Evolutionary conservation across 2,329 filamentous ascomycete genomes (phyloP), one percentile per base, ranked within the genome.

Genomic region (Fusarium falciforme): DNA sequence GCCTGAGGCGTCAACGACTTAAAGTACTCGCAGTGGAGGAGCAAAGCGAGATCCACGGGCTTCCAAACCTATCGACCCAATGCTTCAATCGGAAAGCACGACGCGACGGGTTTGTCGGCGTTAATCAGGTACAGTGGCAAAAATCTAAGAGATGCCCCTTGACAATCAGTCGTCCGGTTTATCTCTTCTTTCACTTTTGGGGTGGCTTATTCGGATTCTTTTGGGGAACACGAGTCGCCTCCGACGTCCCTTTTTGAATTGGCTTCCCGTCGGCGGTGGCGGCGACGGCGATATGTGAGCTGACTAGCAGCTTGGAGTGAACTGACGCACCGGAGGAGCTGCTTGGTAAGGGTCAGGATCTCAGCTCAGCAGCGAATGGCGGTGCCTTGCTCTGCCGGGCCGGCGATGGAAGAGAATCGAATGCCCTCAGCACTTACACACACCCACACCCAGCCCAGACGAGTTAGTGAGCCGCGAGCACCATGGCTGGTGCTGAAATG

Each of bases 341-440:
- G 76, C 76, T 78, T 78, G 76, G 74, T 78, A 74, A 78, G 63
- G 67, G 61, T 66, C 57, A 65, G 61, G 62, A 54, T 31, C 22
- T 22, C 52, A 29, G 31, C 20, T 27, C 20, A 38, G 58, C 55
- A 58, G 40, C 76, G 76, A 78, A 78, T 78, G 29, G 29, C 29
- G 29, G 29, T 31, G 29, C 29, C 29, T 31, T 31, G 29, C 29
- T 31, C 29, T 31, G 29, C 47, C 47, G 47, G 47, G 72, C 67
- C 60, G 63, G 59, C 64, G 65, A 75, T 78, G 76, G 76, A 78
- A 78, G 71, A 49, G n/a, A 58, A 77, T 78, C 68, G 76, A 78
- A 78, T 58, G 59, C 75, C 55, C 65, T 35, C 71, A 72, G 72
- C 72, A 74, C 72, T 62, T 69, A 64, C 62, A 75, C 47, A 52